Base-by-base conservation (phyloP, 2,329 filamentous ascomycete species). In the Epichloe uncinata region DNA sequence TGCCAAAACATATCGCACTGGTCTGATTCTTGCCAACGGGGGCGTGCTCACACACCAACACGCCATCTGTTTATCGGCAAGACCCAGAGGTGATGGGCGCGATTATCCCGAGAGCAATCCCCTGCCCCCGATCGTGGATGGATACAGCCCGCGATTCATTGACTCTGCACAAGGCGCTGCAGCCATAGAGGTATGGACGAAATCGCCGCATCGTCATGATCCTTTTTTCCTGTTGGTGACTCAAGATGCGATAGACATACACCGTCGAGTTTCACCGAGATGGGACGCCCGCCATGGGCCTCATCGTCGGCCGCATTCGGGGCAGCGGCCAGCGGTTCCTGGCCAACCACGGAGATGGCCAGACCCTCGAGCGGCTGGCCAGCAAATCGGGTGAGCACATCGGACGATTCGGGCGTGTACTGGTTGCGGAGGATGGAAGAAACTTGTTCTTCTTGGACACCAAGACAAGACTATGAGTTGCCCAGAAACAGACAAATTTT, bases 21-120 rank as follows among this genome's bases (percentile, higher is more conserved):
- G 78, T 2, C 61, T 85, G 0, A 66, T 85, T 4, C 70, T 85
- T 13, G 81, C 81, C 2, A 85, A 85, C 56, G 81, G 82, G 0
- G 82, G 82, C 0, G 70, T 79, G 33, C 54, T 82, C n/a, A 81
- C 78, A 0, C 81, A 84, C 58, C 79, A 85, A 58, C 74, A 84
- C 57, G 79, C 73, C 3, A 57, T 85, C 0, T 73, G 78, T 44
- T 63, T 85, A 1, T 81, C 78, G 0, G 70, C 64, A 0, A 55
- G 63, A 9, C 73, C 75, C 1, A 52, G 55, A 4, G 26, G 41
- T 12, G 51, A 57, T 18, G 40, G 35, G 2, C 47, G 47, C 1
- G 6, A 2, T 0, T 61, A 63, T 18, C 46, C 53, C 4, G 11
- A 16, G 13, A n/a, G 35, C 40, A 57, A 59, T n/a, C 55, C 50